Evolutionary conservation across 768 basidiomycete genomes (phyloP), one percentile per base, ranked within the genome.

Genomic region (Lactarius sp.): DNA sequence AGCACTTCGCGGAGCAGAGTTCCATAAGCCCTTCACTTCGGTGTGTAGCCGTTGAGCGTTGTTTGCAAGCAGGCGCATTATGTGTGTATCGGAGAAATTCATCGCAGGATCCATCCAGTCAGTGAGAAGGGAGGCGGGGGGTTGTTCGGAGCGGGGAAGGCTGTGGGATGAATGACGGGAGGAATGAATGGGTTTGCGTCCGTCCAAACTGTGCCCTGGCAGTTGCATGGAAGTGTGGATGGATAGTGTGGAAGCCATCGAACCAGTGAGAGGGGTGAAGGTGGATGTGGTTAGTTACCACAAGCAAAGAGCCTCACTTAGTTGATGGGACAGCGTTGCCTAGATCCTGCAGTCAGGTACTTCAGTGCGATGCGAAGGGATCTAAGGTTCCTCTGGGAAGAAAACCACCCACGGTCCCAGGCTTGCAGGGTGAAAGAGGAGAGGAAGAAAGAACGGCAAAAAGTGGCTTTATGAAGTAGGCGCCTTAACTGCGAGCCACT

Each of bases 1-100:
- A n/a, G 64, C 64, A 60, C 64, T 65, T 52, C 64, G 64, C 18
- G 64, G 64, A 12, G 64, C 64, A n/a, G 64, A 55, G 42, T 49
- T 51, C 64, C 64, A 65, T n/a, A 65, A 22, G 27, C 64, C 64
- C 31, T 60, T 65, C 41, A 60, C 42, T 6, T 65, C 50, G n/a
- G 64, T 65, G 34, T 65, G 64, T 27, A 60, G 57, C 27, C 64
- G 58, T 34, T 60, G 63, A 13, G 41, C 22, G 34, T 64, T 60
- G 49, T 50, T 64, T n/a, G 63, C 14, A 13, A 64, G 47, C 39
- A 60, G n/a, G 22, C 63, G 59, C 42, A 52, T 52, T n/a, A 60
- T 10, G n/a, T 49, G 49, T 22, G 54, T 34, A 50, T 65, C 64
- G 47, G 64, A 47, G 22, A 60, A 37, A 33, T 44, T 44, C 20